A percentile compares a stretch with the other conserved stretches of the same genome.
phyloP scores from a whole-genome alignment of 306 rosid genomes.

The Prunus persica region DNA sequence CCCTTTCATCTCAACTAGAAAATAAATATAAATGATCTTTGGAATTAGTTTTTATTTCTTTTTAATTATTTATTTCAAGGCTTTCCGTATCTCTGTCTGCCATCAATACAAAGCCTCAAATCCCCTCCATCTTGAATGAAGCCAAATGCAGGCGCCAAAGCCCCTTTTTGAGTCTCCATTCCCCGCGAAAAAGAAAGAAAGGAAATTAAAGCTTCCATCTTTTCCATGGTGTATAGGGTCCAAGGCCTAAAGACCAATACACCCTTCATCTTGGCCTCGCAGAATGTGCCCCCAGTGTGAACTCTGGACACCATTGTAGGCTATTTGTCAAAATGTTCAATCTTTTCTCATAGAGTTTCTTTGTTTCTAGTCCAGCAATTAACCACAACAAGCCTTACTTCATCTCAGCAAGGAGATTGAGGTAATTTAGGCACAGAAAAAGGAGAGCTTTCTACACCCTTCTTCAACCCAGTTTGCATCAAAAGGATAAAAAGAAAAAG shows the following conservation, averaged over 20 bases:
- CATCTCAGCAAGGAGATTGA: conserved; percentile 29
- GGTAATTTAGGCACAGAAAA: conserved; percentile 22
- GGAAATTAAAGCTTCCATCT: conserved; percentile 25
- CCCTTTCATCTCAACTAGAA: not conserved
- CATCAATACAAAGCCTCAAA: conserved; percentile 37
- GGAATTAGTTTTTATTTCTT: not conserved
- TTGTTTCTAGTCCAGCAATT: too few species aligned
- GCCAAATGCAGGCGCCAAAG: conserved; percentile 34
- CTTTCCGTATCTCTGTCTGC: conserved; percentile 59
- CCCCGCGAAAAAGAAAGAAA: conserved; percentile 39
- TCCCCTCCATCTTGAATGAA: conserved; percentile 12
- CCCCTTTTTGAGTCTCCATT: conserved; percentile 29
- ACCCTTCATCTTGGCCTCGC: conserved; percentile 42
- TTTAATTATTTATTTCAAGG: conserved; percentile 25
- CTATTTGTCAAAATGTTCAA: not conserved
- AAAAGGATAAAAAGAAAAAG: conserved; percentile 28
- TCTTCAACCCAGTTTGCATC: conserved; percentile 22
- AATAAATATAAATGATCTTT: not conserved
- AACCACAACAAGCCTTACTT: not conserved
- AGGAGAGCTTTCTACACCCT: conserved; percentile 22
- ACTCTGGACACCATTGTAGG: conserved; percentile 19
- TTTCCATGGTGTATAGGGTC: conserved; percentile 22
- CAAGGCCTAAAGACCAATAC: conserved; percentile 21
- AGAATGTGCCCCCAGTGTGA: conserved; percentile 53
- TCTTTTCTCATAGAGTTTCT: too few species aligned